A percentile compares a stretch with the other conserved stretches of the same genome.
Evolutionary conservation across 352 stramenopile species (phyloP).

Genomic region (Halophytophthora batemanensis): DNA sequence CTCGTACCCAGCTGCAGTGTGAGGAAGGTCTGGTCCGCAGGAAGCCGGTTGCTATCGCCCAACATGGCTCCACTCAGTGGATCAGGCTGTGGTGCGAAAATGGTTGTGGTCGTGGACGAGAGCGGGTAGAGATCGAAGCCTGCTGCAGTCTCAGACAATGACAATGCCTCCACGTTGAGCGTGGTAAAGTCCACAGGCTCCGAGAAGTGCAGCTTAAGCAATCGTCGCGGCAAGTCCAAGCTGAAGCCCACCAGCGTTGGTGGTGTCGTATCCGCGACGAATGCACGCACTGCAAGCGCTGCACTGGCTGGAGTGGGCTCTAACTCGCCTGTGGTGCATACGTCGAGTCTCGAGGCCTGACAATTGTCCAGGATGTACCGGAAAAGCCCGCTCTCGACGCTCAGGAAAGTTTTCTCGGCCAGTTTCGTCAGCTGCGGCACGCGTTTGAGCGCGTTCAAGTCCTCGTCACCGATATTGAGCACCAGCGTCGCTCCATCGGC

Average conservation of each 20-base stretch:
- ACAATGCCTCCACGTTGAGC: conserved; percentile 31
- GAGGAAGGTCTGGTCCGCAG: conserved; percentile 59
- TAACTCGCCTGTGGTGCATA: conserved; percentile 29
- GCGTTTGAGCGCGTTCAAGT: conserved; percentile 54
- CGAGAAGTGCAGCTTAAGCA: conserved; percentile 70
- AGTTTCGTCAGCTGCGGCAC: conserved; percentile 25
- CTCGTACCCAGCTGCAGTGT: conserved; percentile 42
- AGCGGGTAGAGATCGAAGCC: conserved; percentile 36
- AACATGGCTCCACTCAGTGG: conserved; percentile 43
- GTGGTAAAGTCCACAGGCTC: conserved; percentile 49
- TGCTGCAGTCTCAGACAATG: conserved; percentile 37
- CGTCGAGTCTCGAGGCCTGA: conserved; percentile 19
- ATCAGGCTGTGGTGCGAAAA: conserved; percentile 51
- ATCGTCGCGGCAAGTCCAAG: conserved; percentile 43
- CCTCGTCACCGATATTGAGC: conserved; percentile 30
- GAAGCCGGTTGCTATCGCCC: conserved; percentile 40
- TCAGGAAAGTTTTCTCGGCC: conserved; percentile 31
- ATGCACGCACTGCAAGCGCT: conserved; percentile 30
- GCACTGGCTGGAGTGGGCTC: conserved; percentile 9
- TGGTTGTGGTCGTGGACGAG: conserved; percentile 27
- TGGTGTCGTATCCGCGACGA: conserved; percentile 40
- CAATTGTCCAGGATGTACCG: conserved; percentile 50
- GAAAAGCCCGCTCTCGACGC: conserved; percentile 29
- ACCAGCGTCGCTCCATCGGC: conserved; percentile 38
- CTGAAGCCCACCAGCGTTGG: conserved; percentile 55